These are phyloP conservation scores for Suillus clintonianus DNA, from an alignment of 768 basidiomycete genomes.

Conservation along the genomic window DNA sequence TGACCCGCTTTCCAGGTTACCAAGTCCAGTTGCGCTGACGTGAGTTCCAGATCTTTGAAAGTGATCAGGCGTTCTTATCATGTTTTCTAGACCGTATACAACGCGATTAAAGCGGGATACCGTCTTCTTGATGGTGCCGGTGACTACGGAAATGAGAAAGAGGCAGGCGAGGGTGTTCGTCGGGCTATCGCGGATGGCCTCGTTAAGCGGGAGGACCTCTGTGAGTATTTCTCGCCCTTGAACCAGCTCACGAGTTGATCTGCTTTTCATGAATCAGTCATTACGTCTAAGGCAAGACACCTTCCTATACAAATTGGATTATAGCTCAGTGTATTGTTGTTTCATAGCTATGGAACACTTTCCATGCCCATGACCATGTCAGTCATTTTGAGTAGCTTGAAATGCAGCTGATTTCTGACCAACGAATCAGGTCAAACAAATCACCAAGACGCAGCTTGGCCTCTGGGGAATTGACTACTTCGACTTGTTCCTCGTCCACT, in stretches of 20 bases:
- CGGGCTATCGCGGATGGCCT: constrained; percentile 80
- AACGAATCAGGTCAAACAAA: constrained; percentile 48
- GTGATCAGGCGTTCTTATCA: not conserved
- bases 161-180: constrained; percentile 76
- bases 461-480: constrained; percentile 88
- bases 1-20: constrained; percentile 45
- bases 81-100: constrained; percentile 65
- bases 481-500: constrained; percentile 81
- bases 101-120: constrained; percentile 84
- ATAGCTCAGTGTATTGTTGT: constrained; percentile 8
- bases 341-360: constrained; percentile 81
- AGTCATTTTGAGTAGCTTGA: constrained; percentile 17
- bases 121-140: constrained; percentile 85
- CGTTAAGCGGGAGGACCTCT: constrained; percentile 86
- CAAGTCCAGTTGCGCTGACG: constrained; percentile 60
- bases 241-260: not conserved
- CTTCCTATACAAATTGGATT: not conserved
- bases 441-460: constrained; percentile 64
- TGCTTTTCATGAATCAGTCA: constrained; percentile 45
- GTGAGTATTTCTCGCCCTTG: constrained; percentile 42
- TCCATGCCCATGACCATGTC: constrained; percentile 78
- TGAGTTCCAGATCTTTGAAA: constrained; percentile 27
- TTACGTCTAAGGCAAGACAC: constrained; percentile 72
- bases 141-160: constrained; percentile 89
- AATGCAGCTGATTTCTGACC: not conserved